phyloP scores from a whole-genome alignment of 106 monocot species.

The Dendrobium catenatum region DNA sequence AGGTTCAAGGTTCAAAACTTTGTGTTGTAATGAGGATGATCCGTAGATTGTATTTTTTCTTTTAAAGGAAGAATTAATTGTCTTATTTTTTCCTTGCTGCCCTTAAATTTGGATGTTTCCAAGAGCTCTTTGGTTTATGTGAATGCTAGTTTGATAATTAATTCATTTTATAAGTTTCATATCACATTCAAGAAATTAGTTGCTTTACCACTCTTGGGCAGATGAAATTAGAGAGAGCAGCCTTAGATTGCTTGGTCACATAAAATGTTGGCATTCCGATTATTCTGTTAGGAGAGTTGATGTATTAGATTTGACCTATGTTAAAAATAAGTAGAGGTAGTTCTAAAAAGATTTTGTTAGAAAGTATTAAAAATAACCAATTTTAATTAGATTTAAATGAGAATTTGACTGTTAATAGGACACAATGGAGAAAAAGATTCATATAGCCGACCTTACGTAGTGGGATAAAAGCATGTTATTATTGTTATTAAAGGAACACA shows the following conservation, averaged over 20 bases:
- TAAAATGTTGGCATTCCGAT: too few relatives aligned
- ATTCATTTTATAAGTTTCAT: slow-evolving; percentile 1
- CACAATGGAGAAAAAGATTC: too few relatives aligned
- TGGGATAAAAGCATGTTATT: not conserved
- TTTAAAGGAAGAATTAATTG: not conserved
- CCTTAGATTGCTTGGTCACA: too few relatives aligned
- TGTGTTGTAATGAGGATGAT: not conserved
- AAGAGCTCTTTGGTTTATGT: not conserved
- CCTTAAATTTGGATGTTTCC: not conserved
- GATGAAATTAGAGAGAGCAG: too few relatives aligned
- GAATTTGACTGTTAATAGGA: too few relatives aligned
- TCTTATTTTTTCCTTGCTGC: not conserved
- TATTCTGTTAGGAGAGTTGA: too few relatives aligned
- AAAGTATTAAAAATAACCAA: too few relatives aligned
- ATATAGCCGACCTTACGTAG: too few relatives aligned
- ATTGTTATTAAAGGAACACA: not conserved
- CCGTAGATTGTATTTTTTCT: not conserved
- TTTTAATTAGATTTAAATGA: too few relatives aligned
- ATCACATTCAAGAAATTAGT: not conserved
- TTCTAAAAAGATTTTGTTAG: too few relatives aligned
- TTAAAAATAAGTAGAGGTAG: too few relatives aligned
- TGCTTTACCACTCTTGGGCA: not conserved
- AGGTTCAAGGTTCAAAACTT: not conserved
- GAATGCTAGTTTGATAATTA: not conserved
- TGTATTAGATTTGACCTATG: too few relatives aligned